phyloP scores from a whole-genome alignment of 768 basidiomycete species.

The Lactarius sp. region DNA sequence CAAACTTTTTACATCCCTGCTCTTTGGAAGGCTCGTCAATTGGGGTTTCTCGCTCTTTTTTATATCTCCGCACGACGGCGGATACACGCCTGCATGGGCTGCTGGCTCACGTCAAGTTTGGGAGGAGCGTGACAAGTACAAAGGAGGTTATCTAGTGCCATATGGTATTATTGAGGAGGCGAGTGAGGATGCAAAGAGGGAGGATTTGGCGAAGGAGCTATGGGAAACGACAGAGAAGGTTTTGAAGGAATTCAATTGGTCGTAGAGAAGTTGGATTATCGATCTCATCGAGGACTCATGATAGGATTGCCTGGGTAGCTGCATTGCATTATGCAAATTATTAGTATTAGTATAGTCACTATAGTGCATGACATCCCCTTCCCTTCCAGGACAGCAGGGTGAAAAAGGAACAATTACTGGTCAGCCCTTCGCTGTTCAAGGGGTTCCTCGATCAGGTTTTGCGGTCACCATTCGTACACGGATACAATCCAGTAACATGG shows the following conservation, averaged over 20 bases:
- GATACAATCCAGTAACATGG: too few species aligned
- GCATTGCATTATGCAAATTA: background rate
- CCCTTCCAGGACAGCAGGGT: too few species aligned
- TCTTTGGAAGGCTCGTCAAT: slow-evolving; percentile 12
- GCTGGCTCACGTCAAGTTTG: slow-evolving; percentile 36
- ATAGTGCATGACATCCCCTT: background rate
- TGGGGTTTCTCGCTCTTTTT: slow-evolving; percentile 29
- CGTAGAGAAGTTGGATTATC: background rate
- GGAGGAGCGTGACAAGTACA: slow-evolving; percentile 33
- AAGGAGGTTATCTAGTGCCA: slow-evolving; percentile 38
- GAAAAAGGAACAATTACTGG: too few species aligned
- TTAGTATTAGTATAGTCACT: background rate
- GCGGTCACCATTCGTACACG: too few species aligned
- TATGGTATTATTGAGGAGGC: slow-evolving; percentile 32
- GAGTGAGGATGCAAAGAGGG: slow-evolving; percentile 31
- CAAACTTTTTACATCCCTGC: slow-evolving; percentile 20
- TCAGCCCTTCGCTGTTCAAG: too few species aligned
- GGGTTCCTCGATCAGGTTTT: background rate
- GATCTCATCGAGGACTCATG: background rate
- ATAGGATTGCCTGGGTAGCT: background rate
- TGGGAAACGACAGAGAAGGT: slow-evolving; percentile 36
- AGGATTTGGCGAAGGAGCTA: slow-evolving; percentile 37
- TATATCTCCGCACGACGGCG: slow-evolving; percentile 33
- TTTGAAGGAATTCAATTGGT: slow-evolving; percentile 13
- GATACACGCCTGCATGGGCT: slow-evolving; percentile 38